Evolutionary conservation across 2,329 filamentous ascomycete genomes (phyloP).

Genomic region (Pseudogymnoascus sp.): DNA sequence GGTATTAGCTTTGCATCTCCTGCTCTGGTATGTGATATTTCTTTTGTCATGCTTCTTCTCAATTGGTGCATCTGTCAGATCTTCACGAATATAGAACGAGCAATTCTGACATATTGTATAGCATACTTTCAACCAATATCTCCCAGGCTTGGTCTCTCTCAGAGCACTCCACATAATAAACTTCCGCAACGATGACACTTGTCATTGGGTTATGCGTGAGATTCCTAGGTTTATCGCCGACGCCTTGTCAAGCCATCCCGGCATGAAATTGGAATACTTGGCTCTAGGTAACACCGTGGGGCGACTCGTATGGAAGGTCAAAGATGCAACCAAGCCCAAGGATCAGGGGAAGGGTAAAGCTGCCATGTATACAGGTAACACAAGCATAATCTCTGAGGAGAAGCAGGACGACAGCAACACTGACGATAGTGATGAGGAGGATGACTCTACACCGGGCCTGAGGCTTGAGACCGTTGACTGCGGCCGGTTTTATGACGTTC

Average conservation of each 20-base stretch:
- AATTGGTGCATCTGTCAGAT: background rate
- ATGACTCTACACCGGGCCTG: constrained; percentile 19
- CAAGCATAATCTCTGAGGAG: constrained; percentile 17
- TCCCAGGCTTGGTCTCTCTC: constrained; percentile 40
- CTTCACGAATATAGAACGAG: constrained; percentile 6
- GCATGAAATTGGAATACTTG: constrained; percentile 51
- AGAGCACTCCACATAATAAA: constrained; percentile 48
- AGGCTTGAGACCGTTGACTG: constrained; percentile 35
- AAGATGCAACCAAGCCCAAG: constrained; percentile 21
- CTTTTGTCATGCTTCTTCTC: constrained; percentile 38
- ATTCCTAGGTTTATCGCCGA: constrained; percentile 52
- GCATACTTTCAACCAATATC: constrained; percentile 50
- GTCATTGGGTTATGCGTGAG: constrained; percentile 48
- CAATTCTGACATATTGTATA: constrained; percentile 24
- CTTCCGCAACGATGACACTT: constrained; percentile 49
- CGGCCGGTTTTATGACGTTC: constrained; percentile 37
- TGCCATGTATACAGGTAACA: constrained; percentile 12
- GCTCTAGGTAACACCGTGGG: constrained; percentile 44
- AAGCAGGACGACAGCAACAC: constrained; percentile 20
- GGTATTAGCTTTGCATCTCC: constrained; percentile 42
- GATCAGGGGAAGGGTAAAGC: constrained; percentile 20
- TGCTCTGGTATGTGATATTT: constrained; percentile 45
- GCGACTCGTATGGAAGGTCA: constrained; percentile 35
- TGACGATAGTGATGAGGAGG: constrained; percentile 31
- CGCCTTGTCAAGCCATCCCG: constrained; percentile 46